Conservation (phyloP, 1,284 basidiomycete species). For the Xanthoconium separans region DNA sequence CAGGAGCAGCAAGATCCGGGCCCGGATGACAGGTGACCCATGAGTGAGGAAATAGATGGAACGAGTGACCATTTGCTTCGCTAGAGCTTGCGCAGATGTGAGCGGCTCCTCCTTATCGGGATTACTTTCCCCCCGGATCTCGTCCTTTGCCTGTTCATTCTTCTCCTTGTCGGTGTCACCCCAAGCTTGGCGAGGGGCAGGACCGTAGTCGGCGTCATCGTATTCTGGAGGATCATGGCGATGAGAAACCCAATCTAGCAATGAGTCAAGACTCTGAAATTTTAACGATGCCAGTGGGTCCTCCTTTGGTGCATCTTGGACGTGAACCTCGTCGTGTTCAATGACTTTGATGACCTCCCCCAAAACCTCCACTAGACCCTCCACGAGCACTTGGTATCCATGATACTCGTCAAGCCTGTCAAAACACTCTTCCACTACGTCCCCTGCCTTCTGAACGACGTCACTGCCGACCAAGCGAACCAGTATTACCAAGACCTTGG, state of each 20-base stretch:
- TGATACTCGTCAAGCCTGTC: slow-evolving; percentile 92
- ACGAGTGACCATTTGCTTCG: slow-evolving; percentile 81
- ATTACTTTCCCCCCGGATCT: slow-evolving; percentile 24
- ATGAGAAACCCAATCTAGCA: slow-evolving; percentile 65
- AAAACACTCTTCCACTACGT: slow-evolving; percentile 94
- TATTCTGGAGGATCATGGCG: slow-evolving; percentile 43
- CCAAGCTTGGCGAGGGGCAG: slow-evolving; percentile 60
- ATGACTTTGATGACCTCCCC: slow-evolving; percentile 73
- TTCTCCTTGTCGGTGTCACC: slow-evolving; percentile 35
- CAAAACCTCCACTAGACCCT: slow-evolving; percentile 86
- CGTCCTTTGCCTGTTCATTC: slow-evolving; percentile 25
- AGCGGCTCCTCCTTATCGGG: slow-evolving; percentile 46
- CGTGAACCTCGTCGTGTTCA: slow-evolving; percentile 46
- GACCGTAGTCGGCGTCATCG: slow-evolving; percentile 52
- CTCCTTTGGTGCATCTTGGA: slow-evolving; percentile 15
- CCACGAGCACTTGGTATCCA: slow-evolving; percentile 83
- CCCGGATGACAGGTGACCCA: slow-evolving; percentile 76
- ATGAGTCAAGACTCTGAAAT: slow-evolving; percentile 40
- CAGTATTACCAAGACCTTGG: slow-evolving; percentile 78
- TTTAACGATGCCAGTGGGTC: slow-evolving; percentile 19
- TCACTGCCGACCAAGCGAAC: slow-evolving; percentile 82
- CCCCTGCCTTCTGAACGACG: slow-evolving; percentile 83
- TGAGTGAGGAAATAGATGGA: slow-evolving; percentile 91
- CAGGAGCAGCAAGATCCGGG: slow-evolving; percentile 76
- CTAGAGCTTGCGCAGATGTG: slow-evolving; percentile 71